Conservation (phyloP, 768 basidiomycete genomes). For the Lactarius sanguifluus region DNA sequence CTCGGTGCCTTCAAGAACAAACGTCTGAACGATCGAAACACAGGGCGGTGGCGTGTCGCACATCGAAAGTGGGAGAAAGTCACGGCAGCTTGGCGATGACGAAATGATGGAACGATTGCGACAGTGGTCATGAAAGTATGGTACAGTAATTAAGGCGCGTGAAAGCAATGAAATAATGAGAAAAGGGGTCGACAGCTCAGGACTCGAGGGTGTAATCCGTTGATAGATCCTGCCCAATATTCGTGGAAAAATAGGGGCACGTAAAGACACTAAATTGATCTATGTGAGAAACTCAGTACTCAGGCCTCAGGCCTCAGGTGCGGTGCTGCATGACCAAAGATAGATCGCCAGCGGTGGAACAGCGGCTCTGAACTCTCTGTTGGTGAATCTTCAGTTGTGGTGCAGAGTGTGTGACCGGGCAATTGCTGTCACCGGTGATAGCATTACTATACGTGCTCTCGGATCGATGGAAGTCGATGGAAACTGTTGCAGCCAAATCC, state of each 20-base stretch:
- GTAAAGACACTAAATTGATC: slow-evolving; percentile 17
- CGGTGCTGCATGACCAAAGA: background rate
- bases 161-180: slow-evolving; percentile 6
- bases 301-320: background rate
- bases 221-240: slow-evolving; percentile 6
- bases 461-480: background rate
- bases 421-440: background rate
- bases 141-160: background rate
- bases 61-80: background rate
- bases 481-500: background rate
- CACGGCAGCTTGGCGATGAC: background rate
- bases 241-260: slow-evolving; percentile 1
- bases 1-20: slow-evolving; percentile 1
- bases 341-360: background rate
- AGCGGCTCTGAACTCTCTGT: background rate
- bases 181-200: slow-evolving; percentile 1
- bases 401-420: background rate
- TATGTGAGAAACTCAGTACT: background rate
- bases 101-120: background rate
- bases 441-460: background rate
- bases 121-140: slow-evolving; percentile 6
- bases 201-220: background rate
- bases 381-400: background rate
- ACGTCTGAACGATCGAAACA: slow-evolving; percentile 1
- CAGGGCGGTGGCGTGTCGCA: background rate